phyloP scores from a whole-genome alignment of 1,284 basidiomycete genomes.

The Cryptococcus hybrid region DNA sequence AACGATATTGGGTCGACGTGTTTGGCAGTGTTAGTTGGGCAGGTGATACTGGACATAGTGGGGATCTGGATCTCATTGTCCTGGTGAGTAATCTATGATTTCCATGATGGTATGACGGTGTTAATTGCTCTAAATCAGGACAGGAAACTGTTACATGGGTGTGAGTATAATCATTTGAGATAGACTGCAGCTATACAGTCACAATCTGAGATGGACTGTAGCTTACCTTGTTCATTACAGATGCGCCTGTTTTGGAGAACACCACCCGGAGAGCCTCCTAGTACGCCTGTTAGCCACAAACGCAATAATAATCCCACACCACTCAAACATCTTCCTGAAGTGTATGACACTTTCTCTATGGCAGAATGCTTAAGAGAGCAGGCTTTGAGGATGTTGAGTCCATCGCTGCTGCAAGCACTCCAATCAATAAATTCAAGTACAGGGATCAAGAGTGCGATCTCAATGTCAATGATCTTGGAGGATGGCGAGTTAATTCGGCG shows the following conservation, averaged over 20 bases:
- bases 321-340: constrained; percentile 17
- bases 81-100: constrained; percentile 21
- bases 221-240: constrained; percentile 2
- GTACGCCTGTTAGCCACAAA: background rate
- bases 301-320: background rate
- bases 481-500: constrained; percentile 31
- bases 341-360: constrained; percentile 38
- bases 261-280: constrained; percentile 1
- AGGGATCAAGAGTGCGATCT: constrained; percentile 38
- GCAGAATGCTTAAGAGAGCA: constrained; percentile 13
- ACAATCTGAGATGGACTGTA: background rate
- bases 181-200: background rate
- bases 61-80: constrained; percentile 46
- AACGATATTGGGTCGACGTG: constrained; percentile 43
- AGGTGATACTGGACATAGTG: constrained; percentile 37
- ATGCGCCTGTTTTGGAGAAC: constrained; percentile 22
- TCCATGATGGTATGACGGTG: background rate
- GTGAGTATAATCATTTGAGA: constrained; percentile 17
- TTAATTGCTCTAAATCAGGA: constrained; percentile 25
- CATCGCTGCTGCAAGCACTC: constrained; percentile 35
- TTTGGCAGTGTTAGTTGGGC: constrained; percentile 51
- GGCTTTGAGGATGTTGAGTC: constrained; percentile 23
- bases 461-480: constrained; percentile 48
- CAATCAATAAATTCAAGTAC: constrained; percentile 47
- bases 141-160: constrained; percentile 32